phyloP scores from a whole-genome alignment of 2,329 filamentous ascomycete genomes.

The Hortaea werneckii region DNA sequence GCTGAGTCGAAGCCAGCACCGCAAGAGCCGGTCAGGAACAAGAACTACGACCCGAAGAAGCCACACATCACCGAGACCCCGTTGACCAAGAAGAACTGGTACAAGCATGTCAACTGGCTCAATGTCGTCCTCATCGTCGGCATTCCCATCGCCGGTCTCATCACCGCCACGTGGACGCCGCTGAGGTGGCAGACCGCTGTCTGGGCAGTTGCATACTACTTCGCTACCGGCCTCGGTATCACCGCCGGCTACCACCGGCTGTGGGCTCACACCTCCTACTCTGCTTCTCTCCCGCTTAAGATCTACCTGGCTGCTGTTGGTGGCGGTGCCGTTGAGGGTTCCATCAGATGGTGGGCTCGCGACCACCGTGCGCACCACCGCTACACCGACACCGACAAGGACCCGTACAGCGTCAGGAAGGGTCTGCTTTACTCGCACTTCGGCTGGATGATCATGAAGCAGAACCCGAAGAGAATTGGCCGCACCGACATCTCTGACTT shows the following conservation, averaged over 20 bases:
- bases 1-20: slow-evolving; percentile 35
- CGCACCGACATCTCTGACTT: slow-evolving; percentile 81
- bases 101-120: slow-evolving; percentile 89
- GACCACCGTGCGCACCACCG: slow-evolving; percentile 82
- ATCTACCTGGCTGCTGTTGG: slow-evolving; percentile 75
- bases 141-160: slow-evolving; percentile 62
- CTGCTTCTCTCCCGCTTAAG: slow-evolving; percentile 63
- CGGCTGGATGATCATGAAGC: slow-evolving; percentile 89
- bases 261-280: slow-evolving; percentile 80
- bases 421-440: slow-evolving; percentile 74
- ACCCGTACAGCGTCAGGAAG: slow-evolving; percentile 85
- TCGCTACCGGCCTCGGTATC: slow-evolving; percentile 50
- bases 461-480: slow-evolving; percentile 81
- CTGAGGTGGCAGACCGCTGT: slow-evolving; percentile 60
- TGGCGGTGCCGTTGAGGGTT: slow-evolving; percentile 74
- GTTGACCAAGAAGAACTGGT: slow-evolving; percentile 74
- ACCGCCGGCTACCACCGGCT: slow-evolving; percentile 62
- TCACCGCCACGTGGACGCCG: slow-evolving; percentile 70
- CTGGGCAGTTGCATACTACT: slow-evolving; percentile 71
- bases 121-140: slow-evolving; percentile 73
- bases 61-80: slow-evolving; percentile 76
- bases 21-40: slow-evolving; percentile 42
- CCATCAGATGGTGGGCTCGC: slow-evolving; percentile 80
- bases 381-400: slow-evolving; percentile 87
- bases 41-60: slow-evolving; percentile 55